Conservation (phyloP, 306 rosid genomes). For the Hippophae rhamnoides region DNA sequence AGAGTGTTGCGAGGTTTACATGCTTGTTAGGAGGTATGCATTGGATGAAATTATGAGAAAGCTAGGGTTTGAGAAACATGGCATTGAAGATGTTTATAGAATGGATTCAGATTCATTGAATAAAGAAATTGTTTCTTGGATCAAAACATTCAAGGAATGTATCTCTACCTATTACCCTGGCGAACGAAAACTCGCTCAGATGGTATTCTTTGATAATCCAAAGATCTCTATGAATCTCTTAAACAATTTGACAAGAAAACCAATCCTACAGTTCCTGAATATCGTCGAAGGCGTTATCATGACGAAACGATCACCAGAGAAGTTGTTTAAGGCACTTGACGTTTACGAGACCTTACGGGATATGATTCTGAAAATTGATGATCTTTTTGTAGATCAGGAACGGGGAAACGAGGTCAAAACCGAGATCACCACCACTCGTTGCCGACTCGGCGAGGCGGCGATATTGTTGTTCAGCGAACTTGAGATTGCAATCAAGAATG, state of each 20-base stretch:
- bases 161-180: conserved; percentile 31
- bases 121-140: conserved; percentile 55
- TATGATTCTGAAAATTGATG: conserved; percentile 15
- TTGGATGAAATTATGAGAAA: conserved; percentile 29
- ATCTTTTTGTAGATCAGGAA: conserved; percentile 11
- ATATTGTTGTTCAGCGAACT: conserved; percentile 47
- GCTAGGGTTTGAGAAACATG: conserved; percentile 28
- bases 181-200: conserved; percentile 24
- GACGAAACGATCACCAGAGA: conserved; percentile 53
- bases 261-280: conserved; percentile 37
- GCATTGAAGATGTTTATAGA: conserved; percentile 52
- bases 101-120: conserved; percentile 60
- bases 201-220: conserved; percentile 32
- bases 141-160: conserved; percentile 43
- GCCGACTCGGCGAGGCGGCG: conserved; percentile 29
- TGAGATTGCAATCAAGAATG: conserved; percentile 50
- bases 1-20: conserved; percentile 53
- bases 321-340: conserved; percentile 61
- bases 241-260: conserved; percentile 25
- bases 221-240: conserved; percentile 29
- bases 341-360: conserved; percentile 63
- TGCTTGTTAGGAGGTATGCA: conserved; percentile 30
- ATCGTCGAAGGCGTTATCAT: conserved; percentile 47
- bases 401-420: conserved; percentile 23
- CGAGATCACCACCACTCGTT: conserved; percentile 27